Conservation (phyloP, 2,329 filamentous ascomycete genomes). For the Phyllosticta citrichinensis region DNA sequence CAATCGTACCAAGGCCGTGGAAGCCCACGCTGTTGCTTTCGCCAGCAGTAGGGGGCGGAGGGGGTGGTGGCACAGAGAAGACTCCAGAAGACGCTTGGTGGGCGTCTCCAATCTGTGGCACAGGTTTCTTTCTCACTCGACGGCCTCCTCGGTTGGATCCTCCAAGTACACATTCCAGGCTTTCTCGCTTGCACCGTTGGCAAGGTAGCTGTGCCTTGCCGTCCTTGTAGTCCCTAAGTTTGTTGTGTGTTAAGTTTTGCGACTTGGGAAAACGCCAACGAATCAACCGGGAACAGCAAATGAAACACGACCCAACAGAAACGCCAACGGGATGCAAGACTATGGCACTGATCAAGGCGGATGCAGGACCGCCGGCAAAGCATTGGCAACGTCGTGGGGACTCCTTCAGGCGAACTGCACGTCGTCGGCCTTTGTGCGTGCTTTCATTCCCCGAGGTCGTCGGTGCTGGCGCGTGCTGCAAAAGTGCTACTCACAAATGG, state of each 20-base stretch:
- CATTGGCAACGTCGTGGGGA: not conserved
- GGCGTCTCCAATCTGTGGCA: conserved; percentile 19
- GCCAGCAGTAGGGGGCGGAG: conserved; percentile 11
- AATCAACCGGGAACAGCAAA: not conserved
- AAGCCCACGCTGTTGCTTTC: conserved; percentile 20
- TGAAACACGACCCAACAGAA: not conserved
- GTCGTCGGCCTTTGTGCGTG: conserved; percentile 7
- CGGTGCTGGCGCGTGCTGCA: not conserved
- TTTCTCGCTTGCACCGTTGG: conserved; percentile 47
- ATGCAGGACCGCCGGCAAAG: not conserved
- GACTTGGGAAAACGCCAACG: not conserved
- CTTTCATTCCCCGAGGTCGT: conserved; percentile 2
- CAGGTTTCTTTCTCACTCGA: conserved; percentile 40
- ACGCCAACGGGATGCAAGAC: not conserved
- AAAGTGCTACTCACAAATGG: conserved; percentile 22
- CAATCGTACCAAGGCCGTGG: conserved; percentile 26
- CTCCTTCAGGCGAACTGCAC: not conserved
- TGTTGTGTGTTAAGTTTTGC: not conserved
- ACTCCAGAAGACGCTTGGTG: conserved; percentile 14
- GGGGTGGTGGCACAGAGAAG: conserved; percentile 15
- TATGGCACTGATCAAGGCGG: not conserved
- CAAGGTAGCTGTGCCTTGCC: conserved; percentile 44
- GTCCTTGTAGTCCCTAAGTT: conserved; percentile 25
- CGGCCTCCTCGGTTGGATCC: conserved; percentile 50
- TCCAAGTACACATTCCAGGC: conserved; percentile 49